phyloP scores from a whole-genome alignment of 2,329 filamentous ascomycete species.

The Orbilia quercus region DNA sequence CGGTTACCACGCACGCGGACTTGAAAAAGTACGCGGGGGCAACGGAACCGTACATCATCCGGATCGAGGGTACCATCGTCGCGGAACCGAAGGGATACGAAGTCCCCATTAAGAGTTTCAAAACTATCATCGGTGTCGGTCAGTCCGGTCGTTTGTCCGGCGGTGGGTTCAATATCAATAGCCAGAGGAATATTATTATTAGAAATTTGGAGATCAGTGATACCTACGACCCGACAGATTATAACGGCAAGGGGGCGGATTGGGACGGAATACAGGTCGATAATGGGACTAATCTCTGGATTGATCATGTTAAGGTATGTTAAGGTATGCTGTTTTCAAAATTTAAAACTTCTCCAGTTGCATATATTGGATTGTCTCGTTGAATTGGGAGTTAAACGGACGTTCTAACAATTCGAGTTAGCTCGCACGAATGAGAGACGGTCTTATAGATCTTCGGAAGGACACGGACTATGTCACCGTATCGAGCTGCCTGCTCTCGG shows the following conservation, averaged over 20 bases:
- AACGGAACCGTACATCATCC: slow-evolving; percentile 57
- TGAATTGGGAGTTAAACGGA: not conserved
- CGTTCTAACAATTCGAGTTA: not conserved
- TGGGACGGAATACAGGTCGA: slow-evolving; percentile 59
- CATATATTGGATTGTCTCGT: no score
- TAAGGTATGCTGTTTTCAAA: not conserved
- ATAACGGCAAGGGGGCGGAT: slow-evolving; percentile 58
- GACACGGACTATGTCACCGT: slow-evolving; percentile 59
- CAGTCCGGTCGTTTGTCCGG: slow-evolving; percentile 25
- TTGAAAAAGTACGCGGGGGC: slow-evolving; percentile 57
- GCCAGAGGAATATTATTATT: slow-evolving; percentile 43
- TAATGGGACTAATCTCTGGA: slow-evolving; percentile 58
- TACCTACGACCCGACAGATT: slow-evolving; percentile 42
- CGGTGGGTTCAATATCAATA: slow-evolving; percentile 41
- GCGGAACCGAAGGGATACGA: slow-evolving; percentile 57
- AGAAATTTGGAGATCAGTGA: slow-evolving; percentile 43
- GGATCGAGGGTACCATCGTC: slow-evolving; percentile 55
- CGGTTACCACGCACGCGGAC: slow-evolving; percentile 57
- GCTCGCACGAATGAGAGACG: slow-evolving; percentile 57
- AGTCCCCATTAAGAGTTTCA: slow-evolving; percentile 57
- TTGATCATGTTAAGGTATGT: slow-evolving; percentile 57
- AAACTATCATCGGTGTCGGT: slow-evolving; percentile 59
- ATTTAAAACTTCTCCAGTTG: no score
- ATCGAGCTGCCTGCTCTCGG: slow-evolving; percentile 57
- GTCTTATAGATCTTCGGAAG: slow-evolving; percentile 58